These are phyloP conservation scores for Cucumis hystrix DNA, from an alignment of 306 rosid species.

Conservation along the genomic window DNA sequence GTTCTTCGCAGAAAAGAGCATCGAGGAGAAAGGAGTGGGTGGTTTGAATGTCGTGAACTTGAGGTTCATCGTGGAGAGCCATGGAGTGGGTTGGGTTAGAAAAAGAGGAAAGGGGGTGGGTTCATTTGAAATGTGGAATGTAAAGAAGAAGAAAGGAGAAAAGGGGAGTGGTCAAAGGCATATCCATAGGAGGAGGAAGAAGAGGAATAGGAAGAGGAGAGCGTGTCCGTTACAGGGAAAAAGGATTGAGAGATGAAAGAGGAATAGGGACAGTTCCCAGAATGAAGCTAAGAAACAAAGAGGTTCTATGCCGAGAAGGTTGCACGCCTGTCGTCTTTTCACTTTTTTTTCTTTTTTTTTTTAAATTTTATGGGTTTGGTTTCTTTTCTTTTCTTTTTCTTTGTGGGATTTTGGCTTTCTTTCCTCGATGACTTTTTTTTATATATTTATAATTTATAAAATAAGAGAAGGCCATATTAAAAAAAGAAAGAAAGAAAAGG, in stretches of 20 bases:
- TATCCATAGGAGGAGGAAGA: background rate
- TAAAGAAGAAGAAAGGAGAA: background rate
- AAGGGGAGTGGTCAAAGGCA: slow-evolving; percentile 2
- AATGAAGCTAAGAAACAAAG: background rate
- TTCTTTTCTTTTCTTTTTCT: background rate
- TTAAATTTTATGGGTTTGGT: too few relatives aligned
- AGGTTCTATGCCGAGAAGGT: background rate
- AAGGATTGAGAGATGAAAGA: background rate
- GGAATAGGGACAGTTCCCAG: background rate
- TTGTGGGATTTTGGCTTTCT: background rate
- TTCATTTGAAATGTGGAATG: background rate
- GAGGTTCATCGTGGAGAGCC: slow-evolving; percentile 34
- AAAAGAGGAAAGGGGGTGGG: slow-evolving; percentile 12
- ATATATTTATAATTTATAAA: background rate
- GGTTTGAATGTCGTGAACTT: slow-evolving; percentile 19
- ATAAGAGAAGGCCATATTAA: background rate
- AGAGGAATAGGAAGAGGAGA: background rate
- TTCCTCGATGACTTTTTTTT: background rate
- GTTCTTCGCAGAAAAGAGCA: slow-evolving; percentile 57
- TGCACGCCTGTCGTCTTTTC: slow-evolving; percentile 10
- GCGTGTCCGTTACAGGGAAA: too few relatives aligned
- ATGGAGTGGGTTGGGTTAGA: slow-evolving; percentile 24
- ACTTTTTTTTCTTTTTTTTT: background rate
- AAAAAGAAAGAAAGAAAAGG: background rate
- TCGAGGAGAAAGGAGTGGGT: slow-evolving; percentile 37